Conservation (phyloP, 1,139 yeast genomes). For the Suhomyces kunorum region DNA sequence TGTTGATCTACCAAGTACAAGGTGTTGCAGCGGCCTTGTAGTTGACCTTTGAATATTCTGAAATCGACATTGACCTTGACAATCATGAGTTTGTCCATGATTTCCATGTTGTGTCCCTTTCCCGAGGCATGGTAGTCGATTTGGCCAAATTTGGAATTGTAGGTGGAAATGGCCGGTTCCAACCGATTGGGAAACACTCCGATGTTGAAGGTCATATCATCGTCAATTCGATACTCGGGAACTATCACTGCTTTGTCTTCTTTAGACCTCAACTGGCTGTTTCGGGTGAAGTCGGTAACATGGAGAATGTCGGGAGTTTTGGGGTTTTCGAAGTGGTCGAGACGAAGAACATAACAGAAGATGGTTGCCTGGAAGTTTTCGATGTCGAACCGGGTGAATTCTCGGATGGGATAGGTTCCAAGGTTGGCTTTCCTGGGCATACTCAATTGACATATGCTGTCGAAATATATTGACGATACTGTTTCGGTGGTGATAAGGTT, state of each 20-base stretch:
- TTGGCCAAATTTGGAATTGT: neutral
- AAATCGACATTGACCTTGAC: constrained; percentile 10
- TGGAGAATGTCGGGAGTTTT: constrained; percentile 11
- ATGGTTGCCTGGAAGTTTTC: constrained; percentile 6
- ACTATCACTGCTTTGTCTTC: neutral
- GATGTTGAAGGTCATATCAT: constrained; percentile 11
- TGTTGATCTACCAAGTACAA: neutral
- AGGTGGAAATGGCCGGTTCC: neutral
- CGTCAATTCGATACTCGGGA: constrained; percentile 6
- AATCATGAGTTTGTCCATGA: constrained; percentile 10
- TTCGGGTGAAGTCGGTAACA: constrained; percentile 14
- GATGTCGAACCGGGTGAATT: neutral
- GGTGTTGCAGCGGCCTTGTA: constrained; percentile 10
- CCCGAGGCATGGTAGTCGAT: constrained; percentile 2
- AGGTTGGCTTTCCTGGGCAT: neutral
- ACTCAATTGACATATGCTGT: too few species aligned
- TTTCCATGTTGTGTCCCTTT: neutral
- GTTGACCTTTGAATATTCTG: constrained; percentile 10
- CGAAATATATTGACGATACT: too few species aligned
- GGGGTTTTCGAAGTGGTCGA: constrained; percentile 6
- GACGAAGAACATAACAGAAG: constrained; percentile 10
- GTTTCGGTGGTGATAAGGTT: too few species aligned
- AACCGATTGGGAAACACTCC: constrained; percentile 5
- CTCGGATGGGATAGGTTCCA: constrained; percentile 4
- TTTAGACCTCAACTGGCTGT: neutral